Conservation (phyloP, 192 early-diverging fungal genomes). For the Gamsiella multidivaricata region DNA sequence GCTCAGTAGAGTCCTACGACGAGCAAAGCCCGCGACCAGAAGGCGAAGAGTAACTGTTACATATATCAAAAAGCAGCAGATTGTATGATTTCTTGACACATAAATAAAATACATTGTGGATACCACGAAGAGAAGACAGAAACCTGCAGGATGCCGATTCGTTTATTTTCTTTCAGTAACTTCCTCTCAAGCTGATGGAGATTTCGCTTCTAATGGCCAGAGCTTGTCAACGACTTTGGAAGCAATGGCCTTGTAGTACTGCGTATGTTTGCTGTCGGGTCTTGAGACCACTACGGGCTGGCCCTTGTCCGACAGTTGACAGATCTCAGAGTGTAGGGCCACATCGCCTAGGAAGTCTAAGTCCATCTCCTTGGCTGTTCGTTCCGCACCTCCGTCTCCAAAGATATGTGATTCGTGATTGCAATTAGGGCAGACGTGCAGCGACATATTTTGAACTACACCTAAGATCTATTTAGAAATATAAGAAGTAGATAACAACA, state of each 20-base stretch:
- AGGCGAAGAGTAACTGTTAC: slow-evolving; percentile 5
- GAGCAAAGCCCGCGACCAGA: slow-evolving; percentile 22
- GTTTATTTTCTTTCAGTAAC: slow-evolving; percentile 1
- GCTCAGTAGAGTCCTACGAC: slow-evolving; percentile 29
- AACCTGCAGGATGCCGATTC: background rate
- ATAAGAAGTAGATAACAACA: background rate
- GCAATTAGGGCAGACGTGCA: slow-evolving; percentile 85
- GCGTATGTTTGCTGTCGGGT: slow-evolving; percentile 61
- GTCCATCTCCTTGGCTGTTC: slow-evolving; percentile 72
- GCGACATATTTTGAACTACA: slow-evolving; percentile 90
- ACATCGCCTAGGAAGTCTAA: slow-evolving; percentile 80
- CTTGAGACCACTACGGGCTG: slow-evolving; percentile 73
- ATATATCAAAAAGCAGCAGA: no score
- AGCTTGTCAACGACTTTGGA: slow-evolving; percentile 56
- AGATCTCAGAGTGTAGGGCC: slow-evolving; percentile 81
- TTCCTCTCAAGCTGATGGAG: background rate
- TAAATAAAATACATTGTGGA: background rate
- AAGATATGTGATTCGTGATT: slow-evolving; percentile 83
- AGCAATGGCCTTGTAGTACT: slow-evolving; percentile 64
- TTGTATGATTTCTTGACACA: background rate
- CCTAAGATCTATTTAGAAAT: slow-evolving; percentile 76
- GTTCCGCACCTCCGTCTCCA: slow-evolving; percentile 68
- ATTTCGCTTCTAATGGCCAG: slow-evolving; percentile 15
- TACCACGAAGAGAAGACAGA: background rate
- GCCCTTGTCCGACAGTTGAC: slow-evolving; percentile 76